Conservation (phyloP, 495 filamentous ascomycete species). For the Wilcoxina mikolae region DNA sequence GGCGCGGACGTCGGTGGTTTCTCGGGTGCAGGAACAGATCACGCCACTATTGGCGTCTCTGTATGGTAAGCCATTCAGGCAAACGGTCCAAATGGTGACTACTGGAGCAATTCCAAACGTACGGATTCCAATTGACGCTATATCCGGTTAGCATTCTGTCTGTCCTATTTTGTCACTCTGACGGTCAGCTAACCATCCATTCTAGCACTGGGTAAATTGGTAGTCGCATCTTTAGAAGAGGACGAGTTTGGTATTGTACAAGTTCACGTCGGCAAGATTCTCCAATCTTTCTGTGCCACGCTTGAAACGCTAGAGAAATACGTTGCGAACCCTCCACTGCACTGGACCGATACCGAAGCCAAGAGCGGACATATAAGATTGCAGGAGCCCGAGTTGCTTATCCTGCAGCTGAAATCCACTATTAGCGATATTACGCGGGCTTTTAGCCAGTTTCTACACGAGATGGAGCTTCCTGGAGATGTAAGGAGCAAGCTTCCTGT, state of each 20-base stretch:
- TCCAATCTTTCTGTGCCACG: slow-evolving; percentile 53
- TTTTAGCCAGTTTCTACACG: slow-evolving; percentile 18
- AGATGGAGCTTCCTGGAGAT: slow-evolving; percentile 15
- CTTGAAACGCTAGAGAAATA: slow-evolving; percentile 58
- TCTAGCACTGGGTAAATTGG: slow-evolving; percentile 48
- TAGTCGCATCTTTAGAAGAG: slow-evolving; percentile 59
- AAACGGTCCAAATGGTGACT: slow-evolving; percentile 40
- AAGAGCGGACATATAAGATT: slow-evolving; percentile 27
- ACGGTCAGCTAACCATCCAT: neutral
- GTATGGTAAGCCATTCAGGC: slow-evolving; percentile 54
- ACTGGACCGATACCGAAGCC: slow-evolving; percentile 68
- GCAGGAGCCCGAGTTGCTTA: slow-evolving; percentile 33
- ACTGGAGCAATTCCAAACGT: slow-evolving; percentile 23
- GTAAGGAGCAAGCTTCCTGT: slow-evolving; percentile 8
- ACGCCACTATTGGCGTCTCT: slow-evolving; percentile 36
- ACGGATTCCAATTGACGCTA: slow-evolving; percentile 19
- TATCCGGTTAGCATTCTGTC: slow-evolving; percentile 10
- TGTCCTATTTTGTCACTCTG: neutral
- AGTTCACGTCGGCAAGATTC: slow-evolving; percentile 53
- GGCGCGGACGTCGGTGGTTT: neutral
- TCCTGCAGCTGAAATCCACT: slow-evolving; percentile 25
- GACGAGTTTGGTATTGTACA: slow-evolving; percentile 81
- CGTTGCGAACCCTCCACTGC: slow-evolving; percentile 40
- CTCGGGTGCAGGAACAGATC: neutral
- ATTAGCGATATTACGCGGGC: slow-evolving; percentile 21